Percentiles rank a stretch among this genome's conserved stretches.
phyloP scores from a whole-genome alignment of 768 basidiomycete species.

The Leccinum variicolor region DNA sequence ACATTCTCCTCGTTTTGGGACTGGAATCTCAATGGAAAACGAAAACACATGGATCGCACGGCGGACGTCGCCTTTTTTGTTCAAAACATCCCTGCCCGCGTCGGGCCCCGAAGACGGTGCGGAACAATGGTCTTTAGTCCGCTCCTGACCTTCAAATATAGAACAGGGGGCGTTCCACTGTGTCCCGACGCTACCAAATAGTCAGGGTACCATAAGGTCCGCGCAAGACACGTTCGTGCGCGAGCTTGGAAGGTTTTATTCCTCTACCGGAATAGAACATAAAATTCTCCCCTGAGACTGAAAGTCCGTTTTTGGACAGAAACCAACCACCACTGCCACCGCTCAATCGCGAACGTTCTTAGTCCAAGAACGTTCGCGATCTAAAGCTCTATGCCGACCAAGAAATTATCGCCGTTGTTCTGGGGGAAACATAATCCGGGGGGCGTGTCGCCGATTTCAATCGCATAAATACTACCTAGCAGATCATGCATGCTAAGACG shows the following conservation, averaged over 20 bases:
- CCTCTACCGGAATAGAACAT: background rate
- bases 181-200: background rate
- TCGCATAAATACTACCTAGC: slow-evolving; percentile 9
- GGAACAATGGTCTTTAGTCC: background rate
- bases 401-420: background rate
- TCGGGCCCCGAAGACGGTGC: background rate
- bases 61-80: background rate
- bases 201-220: background rate
- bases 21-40: background rate
- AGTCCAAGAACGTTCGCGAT: too few species aligned
- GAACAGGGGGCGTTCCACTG: background rate
- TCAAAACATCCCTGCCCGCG: background rate
- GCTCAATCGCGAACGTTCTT: background rate
- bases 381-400: background rate
- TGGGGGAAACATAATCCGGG: background rate
- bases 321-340: background rate
- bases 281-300: background rate
- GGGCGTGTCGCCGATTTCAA: background rate
- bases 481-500: background rate
- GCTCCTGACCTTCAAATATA: background rate
- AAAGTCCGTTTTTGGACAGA: background rate
- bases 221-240: slow-evolving; percentile 8
- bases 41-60: background rate
- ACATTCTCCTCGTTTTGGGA: background rate
- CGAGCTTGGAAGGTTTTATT: background rate